A percentile compares a stretch with the other conserved stretches of the same genome.
Evolutionary conservation across 805 yeast genomes (phyloP).

Genomic region (Zygosaccharomyces lentus): DNA sequence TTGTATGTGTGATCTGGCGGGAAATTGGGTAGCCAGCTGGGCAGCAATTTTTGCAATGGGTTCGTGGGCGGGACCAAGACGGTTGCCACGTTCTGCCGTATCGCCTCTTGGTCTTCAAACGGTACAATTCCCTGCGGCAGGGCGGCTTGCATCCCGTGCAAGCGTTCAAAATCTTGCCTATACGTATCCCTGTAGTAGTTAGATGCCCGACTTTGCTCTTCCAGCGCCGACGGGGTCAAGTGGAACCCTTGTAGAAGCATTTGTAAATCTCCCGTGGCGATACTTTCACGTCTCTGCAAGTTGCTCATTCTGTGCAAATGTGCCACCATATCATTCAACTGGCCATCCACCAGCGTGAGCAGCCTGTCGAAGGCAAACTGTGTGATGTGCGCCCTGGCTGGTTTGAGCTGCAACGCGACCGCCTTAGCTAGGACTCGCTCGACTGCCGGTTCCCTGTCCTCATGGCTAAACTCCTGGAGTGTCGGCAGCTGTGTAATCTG

Average conservation of each 20-base stretch:
- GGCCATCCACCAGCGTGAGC: constrained; percentile 34
- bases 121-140: constrained; percentile 13
- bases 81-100: constrained; percentile 33
- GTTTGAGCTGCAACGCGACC: constrained; percentile 37
- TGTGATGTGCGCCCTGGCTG: constrained; percentile 32
- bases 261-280: constrained; percentile 49
- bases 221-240: constrained; percentile 40
- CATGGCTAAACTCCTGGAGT: constrained; percentile 21
- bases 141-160: constrained; percentile 14
- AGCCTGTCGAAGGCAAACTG: constrained; percentile 40
- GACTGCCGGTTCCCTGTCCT: constrained; percentile 19
- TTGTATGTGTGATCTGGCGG: constrained; percentile 94
- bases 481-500: constrained; percentile 20
- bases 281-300: constrained; percentile 55
- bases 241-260: constrained; percentile 43
- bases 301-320: constrained; percentile 50
- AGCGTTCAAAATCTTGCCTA: constrained; percentile 10
- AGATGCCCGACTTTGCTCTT: constrained; percentile 34
- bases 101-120: constrained; percentile 11
- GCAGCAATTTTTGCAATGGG: constrained; percentile 46
- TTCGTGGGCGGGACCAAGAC: constrained; percentile 52
- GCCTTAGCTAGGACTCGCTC: constrained; percentile 30
- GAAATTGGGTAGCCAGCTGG: constrained; percentile 75
- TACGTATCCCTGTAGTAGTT: constrained; percentile 19
- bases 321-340: constrained; percentile 38